Percentiles rank a stretch among this genome's conserved stretches.
phyloP scores from a whole-genome alignment of 2,329 filamentous ascomycete genomes.

The Coniochaeta ligniaria region DNA sequence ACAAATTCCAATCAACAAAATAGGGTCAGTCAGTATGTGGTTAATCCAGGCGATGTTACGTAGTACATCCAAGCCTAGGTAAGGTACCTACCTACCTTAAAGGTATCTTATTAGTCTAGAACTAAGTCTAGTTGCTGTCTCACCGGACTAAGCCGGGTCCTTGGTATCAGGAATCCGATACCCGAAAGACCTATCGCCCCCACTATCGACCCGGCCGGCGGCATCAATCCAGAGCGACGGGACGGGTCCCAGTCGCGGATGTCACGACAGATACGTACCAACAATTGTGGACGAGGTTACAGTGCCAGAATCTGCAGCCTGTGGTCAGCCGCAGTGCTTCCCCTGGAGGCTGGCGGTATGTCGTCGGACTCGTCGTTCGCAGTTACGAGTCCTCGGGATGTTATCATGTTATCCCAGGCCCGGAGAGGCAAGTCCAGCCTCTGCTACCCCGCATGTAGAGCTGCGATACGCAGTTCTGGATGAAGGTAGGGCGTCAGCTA shows the following conservation, averaged over 20 bases:
- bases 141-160: background rate
- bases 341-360: background rate
- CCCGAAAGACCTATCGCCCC: background rate
- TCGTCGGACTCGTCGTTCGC: background rate
- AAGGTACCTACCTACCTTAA: too few relatives aligned
- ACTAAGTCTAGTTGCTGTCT: background rate
- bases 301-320: background rate
- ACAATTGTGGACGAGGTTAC: background rate
- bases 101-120: too few relatives aligned
- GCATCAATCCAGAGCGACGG: background rate
- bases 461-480: background rate
- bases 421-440: too few relatives aligned
- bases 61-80: too few relatives aligned
- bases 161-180: background rate
- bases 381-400: background rate
- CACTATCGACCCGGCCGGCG: background rate
- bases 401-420: background rate
- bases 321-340: background rate
- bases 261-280: background rate
- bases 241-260: background rate
- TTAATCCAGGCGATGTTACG: too few relatives aligned
- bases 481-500: background rate
- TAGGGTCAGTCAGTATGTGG: background rate
- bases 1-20: background rate
- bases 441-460: background rate